Conservation (phyloP, 352 stramenopile genomes). For the Pythium rhizo-oryzae region DNA sequence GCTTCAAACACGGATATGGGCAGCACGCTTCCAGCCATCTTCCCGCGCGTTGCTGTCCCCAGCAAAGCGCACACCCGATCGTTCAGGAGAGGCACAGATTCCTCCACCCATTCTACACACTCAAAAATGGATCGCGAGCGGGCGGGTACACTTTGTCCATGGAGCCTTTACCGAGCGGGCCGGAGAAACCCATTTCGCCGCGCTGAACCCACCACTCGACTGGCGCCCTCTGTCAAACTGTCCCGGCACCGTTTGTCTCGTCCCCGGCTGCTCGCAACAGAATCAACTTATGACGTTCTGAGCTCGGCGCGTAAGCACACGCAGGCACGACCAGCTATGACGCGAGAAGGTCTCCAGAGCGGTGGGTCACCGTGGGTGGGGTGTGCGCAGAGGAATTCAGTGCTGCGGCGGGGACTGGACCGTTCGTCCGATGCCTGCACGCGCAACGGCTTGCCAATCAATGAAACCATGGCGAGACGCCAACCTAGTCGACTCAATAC, state of each 20-base stretch:
- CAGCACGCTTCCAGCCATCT: not conserved
- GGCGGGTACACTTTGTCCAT: not conserved
- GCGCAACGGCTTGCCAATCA: no score
- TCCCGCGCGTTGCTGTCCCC: not conserved
- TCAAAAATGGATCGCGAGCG: not conserved
- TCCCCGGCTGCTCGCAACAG: not conserved
- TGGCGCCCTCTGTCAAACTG: not conserved
- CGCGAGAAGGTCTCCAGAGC: no score
- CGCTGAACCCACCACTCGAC: not conserved
- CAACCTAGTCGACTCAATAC: no score
- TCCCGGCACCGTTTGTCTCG: not conserved
- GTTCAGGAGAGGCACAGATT: no score
- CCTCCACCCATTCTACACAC: no score
- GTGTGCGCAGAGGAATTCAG: not conserved
- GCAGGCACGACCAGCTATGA: not conserved
- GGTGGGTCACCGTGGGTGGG: not conserved
- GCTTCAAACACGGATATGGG: not conserved
- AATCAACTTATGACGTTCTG: not conserved
- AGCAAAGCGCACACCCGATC: no score
- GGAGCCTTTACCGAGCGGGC: not conserved
- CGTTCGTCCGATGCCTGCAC: no score
- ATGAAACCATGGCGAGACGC: no score
- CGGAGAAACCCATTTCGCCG: not conserved
- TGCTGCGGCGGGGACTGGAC: no score
- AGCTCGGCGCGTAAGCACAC: not conserved